A percentile compares a stretch with the other conserved stretches of the same genome.
Evolutionary conservation across 257 asterid genomes (phyloP).

Genomic region (Nyctanthes arbortristis): DNA sequence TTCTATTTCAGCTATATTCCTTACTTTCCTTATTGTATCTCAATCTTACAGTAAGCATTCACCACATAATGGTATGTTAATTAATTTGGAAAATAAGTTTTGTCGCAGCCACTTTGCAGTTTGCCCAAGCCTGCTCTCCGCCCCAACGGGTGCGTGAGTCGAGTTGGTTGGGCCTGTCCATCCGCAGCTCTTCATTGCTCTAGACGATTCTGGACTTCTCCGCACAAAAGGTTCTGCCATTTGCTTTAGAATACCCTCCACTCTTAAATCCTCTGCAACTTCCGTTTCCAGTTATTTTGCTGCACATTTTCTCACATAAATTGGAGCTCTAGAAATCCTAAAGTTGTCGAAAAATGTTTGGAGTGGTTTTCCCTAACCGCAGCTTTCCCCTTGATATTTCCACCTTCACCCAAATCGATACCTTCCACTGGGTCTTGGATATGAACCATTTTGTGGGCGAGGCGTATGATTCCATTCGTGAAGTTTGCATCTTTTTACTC

Average conservation of each 20-base stretch:
- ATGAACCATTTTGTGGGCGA: slow-evolving; percentile 97
- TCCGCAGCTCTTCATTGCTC: no score
- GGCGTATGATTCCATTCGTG: slow-evolving; percentile 77
- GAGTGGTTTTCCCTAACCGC: slow-evolving; percentile 90
- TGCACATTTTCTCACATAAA: neutral
- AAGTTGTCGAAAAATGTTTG: slow-evolving; percentile 53
- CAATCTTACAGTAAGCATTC: no score
- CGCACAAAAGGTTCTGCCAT: neutral
- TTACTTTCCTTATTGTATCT: no score
- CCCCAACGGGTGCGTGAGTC: no score
- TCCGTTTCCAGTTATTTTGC: slow-evolving; percentile 1
- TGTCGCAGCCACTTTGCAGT: no score
- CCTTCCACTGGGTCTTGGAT: slow-evolving; percentile 92
- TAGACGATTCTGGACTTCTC: no score
- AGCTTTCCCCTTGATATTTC: slow-evolving; percentile 95
- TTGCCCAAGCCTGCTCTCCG: no score
- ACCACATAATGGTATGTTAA: no score
- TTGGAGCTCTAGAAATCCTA: neutral
- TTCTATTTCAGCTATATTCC: no score
- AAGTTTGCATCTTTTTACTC: slow-evolving; percentile 83
- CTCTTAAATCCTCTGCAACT: slow-evolving; percentile 10
- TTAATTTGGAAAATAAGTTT: no score
- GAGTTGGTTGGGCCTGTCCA: no score
- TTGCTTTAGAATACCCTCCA: slow-evolving; percentile 22
- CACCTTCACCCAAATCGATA: slow-evolving; percentile 89